Percentiles rank a stretch among this genome's conserved stretches.
Conservation (phyloP, 257 asterid species). For the Verbena officinalis region DNA sequence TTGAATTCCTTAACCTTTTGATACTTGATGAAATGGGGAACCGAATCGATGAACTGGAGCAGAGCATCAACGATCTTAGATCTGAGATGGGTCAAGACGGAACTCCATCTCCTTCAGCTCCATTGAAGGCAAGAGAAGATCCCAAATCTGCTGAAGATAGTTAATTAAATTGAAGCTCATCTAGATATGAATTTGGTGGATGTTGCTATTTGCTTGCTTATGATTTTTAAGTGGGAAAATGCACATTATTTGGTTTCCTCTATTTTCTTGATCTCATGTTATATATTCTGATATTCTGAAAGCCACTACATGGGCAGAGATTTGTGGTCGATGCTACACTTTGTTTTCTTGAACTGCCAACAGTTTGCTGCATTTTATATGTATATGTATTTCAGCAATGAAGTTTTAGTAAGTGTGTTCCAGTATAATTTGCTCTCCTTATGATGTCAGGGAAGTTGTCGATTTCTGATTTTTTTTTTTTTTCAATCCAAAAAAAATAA, state of each 20-base stretch:
- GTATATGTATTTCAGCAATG: constrained; percentile 10
- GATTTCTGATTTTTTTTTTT: background rate
- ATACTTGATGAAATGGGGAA: constrained; percentile 95
- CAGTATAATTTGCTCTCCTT: background rate
- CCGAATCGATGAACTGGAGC: constrained; percentile 87
- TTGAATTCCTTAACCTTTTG: constrained; percentile 55
- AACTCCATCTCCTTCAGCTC: constrained; percentile 72
- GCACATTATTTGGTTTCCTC: constrained; percentile 3
- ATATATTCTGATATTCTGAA: constrained; percentile 24
- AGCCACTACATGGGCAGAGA: background rate
- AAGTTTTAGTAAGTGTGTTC: constrained; percentile 11
- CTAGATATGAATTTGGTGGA: background rate
- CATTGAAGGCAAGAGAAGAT: constrained; percentile 57
- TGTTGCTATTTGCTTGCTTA: constrained; percentile 1
- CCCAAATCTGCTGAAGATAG: constrained; percentile 59
- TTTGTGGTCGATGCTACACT: constrained; percentile 7
- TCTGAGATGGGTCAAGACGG: constrained; percentile 91
- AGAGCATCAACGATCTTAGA: constrained; percentile 90
- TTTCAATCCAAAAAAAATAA: too few relatives aligned
- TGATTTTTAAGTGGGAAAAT: constrained; percentile 17
- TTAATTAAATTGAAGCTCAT: constrained; percentile 31
- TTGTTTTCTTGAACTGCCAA: constrained; percentile 6
- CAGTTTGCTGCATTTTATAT: constrained; percentile 18
- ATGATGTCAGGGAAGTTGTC: background rate
- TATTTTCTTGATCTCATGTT: background rate